Conservation (phyloP, 192 early-diverging fungal genomes). For the Phlyctochytrium planicorne region DNA sequence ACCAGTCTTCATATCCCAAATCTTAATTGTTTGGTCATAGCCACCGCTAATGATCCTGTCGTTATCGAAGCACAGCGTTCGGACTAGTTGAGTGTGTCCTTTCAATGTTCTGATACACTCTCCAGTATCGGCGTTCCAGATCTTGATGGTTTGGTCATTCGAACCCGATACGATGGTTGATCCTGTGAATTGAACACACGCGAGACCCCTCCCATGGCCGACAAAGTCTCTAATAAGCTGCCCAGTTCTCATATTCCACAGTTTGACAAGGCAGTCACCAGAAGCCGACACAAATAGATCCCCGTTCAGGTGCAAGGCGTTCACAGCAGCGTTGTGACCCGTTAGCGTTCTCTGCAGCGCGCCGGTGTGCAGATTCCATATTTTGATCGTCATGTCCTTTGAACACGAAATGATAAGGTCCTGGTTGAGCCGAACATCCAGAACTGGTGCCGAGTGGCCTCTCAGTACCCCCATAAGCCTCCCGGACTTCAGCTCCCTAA, state of each 20-base stretch:
- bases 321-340: constrained; percentile 93
- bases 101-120: constrained; percentile 32
- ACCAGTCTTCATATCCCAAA: constrained; percentile 88
- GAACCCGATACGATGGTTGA: constrained; percentile 38
- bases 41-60: constrained; percentile 84
- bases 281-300: constrained; percentile 77
- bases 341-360: constrained; percentile 60
- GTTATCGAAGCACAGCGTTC: constrained; percentile 83
- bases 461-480: constrained; percentile 44
- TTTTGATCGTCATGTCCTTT: constrained; percentile 87
- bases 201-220: constrained; percentile 44
- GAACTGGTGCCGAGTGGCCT: constrained; percentile 80
- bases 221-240: constrained; percentile 20
- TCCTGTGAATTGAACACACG: constrained; percentile 46
- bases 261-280: constrained; percentile 55
- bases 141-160: constrained; percentile 46
- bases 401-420: constrained; percentile 79
- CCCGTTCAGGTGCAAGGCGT: constrained; percentile 79
- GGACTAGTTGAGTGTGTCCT: constrained; percentile 87
- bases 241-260: constrained; percentile 67
- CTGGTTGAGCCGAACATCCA: constrained; percentile 83
- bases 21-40: constrained; percentile 91
- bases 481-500: constrained; percentile 60
- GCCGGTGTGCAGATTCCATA: constrained; percentile 73
- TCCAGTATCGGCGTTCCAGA: constrained; percentile 47